These are phyloP conservation scores for Suillus ampliporus DNA, from an alignment of 768 basidiomycete genomes.

Conservation along the genomic window DNA sequence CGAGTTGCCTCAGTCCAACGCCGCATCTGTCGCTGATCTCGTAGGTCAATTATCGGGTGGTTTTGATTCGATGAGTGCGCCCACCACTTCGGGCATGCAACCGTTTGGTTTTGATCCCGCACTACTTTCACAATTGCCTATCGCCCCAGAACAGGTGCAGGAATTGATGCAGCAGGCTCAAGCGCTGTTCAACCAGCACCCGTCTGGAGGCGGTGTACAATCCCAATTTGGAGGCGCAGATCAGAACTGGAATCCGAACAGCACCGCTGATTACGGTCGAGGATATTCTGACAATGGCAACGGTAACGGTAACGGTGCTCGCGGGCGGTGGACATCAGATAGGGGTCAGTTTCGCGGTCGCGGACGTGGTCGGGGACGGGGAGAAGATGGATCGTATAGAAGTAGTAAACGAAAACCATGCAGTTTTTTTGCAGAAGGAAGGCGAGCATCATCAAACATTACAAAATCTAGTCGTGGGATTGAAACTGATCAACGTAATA, in stretches of 20 bases:
- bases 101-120: conserved; percentile 48
- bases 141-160: conserved; percentile 68
- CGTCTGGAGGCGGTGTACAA: conserved; percentile 35
- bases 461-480: conserved; percentile 27
- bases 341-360: conserved; percentile 60
- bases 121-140: conserved; percentile 45
- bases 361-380: conserved; percentile 62
- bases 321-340: conserved; percentile 51
- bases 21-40: conserved; percentile 68
- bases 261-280: conserved; percentile 53
- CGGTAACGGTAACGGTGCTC: too few species aligned
- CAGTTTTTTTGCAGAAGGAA: conserved; percentile 91
- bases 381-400: conserved; percentile 69
- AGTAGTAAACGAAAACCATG: conserved; percentile 87
- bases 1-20: conserved; percentile 30
- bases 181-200: conserved; percentile 36
- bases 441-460: conserved; percentile 79
- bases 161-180: conserved; percentile 57
- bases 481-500: conserved; percentile 50
- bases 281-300: conserved; percentile 48
- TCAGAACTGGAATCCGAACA: conserved; percentile 48
- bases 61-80: conserved; percentile 45
- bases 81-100: conserved; percentile 39
- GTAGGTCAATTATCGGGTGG: conserved; percentile 65
- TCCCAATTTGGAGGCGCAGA: conserved; percentile 41